A percentile compares a stretch with the other conserved stretches of the same genome.
Conservation (phyloP, 169 alveolate genomes). For the Babesia bovis region DNA sequence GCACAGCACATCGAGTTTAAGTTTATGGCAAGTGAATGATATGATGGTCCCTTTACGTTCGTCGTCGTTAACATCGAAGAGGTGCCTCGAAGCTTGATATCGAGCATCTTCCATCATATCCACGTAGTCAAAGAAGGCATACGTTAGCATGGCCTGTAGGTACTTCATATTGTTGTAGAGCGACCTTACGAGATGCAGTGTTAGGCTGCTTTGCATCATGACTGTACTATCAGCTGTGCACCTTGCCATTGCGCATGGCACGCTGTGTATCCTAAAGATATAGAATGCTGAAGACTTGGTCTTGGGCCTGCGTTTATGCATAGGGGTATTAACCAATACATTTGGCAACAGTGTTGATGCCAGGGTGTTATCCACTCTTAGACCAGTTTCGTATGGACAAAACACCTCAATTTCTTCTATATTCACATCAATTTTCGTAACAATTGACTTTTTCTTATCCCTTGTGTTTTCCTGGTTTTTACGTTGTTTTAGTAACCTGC, state of each 20-base stretch:
- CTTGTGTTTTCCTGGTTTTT: not conserved
- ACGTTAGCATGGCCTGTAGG: not conserved
- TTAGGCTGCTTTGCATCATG: conserved; percentile 1
- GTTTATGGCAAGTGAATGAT: not conserved
- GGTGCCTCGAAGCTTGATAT: conserved; percentile 27
- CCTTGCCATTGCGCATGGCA: not conserved
- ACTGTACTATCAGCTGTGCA: not conserved
- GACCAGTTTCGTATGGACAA: conserved; percentile 6
- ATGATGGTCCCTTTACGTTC: conserved; percentile 12
- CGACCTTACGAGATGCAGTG: conserved; percentile 4
- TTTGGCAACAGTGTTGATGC: conserved; percentile 25
- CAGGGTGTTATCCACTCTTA: not conserved
- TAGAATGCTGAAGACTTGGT: not conserved
- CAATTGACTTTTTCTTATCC: not conserved
- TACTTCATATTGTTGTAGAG: conserved; percentile 9
- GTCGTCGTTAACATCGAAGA: conserved; percentile 12
- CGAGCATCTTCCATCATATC: conserved; percentile 29
- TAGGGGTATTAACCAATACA: not conserved
- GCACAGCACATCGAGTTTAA: not conserved
- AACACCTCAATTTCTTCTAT: conserved; percentile 1
- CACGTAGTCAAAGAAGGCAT: not conserved
- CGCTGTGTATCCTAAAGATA: conserved; percentile 14
- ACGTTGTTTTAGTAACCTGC: not conserved
- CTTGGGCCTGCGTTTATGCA: conserved; percentile 19
- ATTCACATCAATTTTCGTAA: not conserved